phyloP scores from a whole-genome alignment of 345 rosid genomes.

The Hibiscus mutabilis region DNA sequence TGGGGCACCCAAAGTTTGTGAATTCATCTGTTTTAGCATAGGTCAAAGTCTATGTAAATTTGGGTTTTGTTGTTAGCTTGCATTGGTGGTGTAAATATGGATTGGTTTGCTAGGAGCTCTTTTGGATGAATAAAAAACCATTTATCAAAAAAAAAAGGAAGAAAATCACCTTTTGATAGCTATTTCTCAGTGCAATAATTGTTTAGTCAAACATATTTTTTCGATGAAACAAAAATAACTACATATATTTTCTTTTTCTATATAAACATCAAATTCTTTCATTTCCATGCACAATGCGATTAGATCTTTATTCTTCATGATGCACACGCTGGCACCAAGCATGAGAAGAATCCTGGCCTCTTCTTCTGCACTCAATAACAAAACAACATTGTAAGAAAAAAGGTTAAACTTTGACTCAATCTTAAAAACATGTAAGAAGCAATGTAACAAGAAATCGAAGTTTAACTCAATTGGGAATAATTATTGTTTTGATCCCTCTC shows the following conservation, averaged over 20 bases:
- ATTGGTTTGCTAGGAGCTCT: too few species aligned
- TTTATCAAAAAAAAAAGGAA: too few species aligned
- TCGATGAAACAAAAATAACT: background rate
- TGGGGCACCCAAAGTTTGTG: too few species aligned
- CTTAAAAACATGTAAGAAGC: background rate
- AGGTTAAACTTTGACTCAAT: background rate
- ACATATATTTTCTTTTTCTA: background rate
- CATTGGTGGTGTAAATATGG: too few species aligned
- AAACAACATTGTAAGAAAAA: background rate
- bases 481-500: too few species aligned
- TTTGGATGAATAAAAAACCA: too few species aligned
- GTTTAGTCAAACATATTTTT: background rate
- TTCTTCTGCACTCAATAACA: constrained; percentile 46
- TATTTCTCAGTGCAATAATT: background rate
- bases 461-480: too few species aligned
- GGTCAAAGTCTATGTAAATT: too few species aligned
- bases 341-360: constrained; percentile 54
- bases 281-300: background rate
- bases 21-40: too few species aligned
- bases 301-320: constrained; percentile 29
- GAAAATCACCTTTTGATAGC: background rate
- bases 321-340: constrained; percentile 65
- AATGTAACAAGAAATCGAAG: too few species aligned
- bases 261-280: background rate
- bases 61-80: too few species aligned